Evolutionary conservation across 768 basidiomycete species (phyloP), one percentile per base, ranked within the genome.

Genomic region (Leucocoprinus leucothites): DNA sequence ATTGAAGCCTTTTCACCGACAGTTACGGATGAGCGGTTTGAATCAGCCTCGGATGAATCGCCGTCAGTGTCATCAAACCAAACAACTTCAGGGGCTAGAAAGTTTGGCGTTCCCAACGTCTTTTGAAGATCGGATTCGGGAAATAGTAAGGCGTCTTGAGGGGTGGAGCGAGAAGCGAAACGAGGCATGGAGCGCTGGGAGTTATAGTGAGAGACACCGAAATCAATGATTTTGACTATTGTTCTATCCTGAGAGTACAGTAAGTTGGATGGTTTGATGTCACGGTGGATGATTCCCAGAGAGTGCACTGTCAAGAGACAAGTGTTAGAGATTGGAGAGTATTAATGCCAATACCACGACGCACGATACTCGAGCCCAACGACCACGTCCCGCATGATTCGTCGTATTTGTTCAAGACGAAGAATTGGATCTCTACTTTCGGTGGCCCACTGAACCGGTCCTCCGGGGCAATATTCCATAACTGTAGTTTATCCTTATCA

Each of bases 231-330:
- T 74, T 95, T 95, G 60, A 95, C 80, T 61, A 88, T 85, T 26
- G 66, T 65, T 35, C 73, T 71, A 57, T 75, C 67, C 42, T 58
- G 61, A 6, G 70, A 68, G 62, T 94, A 86, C 14, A 94, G 72
- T 26, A 95, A 79, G 66, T 94, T 94, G 71, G 91, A 87, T 8
- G 93, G 93, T 67, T 95, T 94, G 64, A 95, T 82, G 65, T 95
- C 93, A 25, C 93, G 86, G 69, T 94, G 92, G 50, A 90, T 87
- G 68, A 95, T 92, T 58, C 74, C 73, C 54, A 69, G 66, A 45
- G 67, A 62, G 51, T 77, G 73, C 14, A 77, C 74, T 77, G 49
- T 21, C 36, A 6, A 48, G 26, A 16, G 53, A 25, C 13, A 43
- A 24, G 14, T 35, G 42, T 18, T 31, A 31, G 31, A 11, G 31